phyloP scores from a whole-genome alignment of 2,329 filamentous ascomycete species.

The Aspergillus sojae region DNA sequence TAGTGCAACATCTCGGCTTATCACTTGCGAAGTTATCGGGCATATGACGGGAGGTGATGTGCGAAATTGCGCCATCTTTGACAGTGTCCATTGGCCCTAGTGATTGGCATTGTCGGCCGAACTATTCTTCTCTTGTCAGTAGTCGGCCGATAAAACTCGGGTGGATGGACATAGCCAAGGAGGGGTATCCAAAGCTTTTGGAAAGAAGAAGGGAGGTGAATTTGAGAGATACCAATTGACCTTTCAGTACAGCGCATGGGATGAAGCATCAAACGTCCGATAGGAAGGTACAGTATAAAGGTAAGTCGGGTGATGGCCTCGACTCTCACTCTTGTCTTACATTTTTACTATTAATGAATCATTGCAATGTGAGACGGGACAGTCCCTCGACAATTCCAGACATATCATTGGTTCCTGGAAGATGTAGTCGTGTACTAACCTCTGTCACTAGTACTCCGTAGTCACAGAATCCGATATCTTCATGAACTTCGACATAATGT shows the following conservation, averaged over 20 bases:
- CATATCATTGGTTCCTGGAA: neutral
- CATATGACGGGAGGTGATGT: slow-evolving; percentile 16
- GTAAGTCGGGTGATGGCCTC: neutral
- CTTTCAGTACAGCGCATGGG: neutral
- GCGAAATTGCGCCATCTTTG: slow-evolving; percentile 37
- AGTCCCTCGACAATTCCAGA: neutral
- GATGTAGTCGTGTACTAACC: neutral
- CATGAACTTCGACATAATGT: neutral
- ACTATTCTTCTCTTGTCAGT: slow-evolving; percentile 11
- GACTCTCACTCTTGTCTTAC: neutral
- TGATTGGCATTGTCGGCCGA: slow-evolving; percentile 28
- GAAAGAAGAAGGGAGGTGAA: neutral
- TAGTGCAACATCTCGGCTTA: neutral
- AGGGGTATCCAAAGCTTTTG: neutral
- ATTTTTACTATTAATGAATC: neutral
- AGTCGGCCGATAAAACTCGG: slow-evolving; percentile 29
- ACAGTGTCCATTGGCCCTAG: slow-evolving; percentile 31
- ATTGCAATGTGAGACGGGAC: neutral
- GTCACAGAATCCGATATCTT: neutral
- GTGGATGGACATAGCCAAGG: neutral
- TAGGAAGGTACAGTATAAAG: neutral
- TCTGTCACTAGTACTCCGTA: slow-evolving; percentile 1
- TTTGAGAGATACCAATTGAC: neutral
- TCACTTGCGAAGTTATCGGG: neutral
- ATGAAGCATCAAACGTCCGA: neutral